Conservation (phyloP, 2,329 filamentous ascomycete species). For the Colletotrichum limetticola region DNA sequence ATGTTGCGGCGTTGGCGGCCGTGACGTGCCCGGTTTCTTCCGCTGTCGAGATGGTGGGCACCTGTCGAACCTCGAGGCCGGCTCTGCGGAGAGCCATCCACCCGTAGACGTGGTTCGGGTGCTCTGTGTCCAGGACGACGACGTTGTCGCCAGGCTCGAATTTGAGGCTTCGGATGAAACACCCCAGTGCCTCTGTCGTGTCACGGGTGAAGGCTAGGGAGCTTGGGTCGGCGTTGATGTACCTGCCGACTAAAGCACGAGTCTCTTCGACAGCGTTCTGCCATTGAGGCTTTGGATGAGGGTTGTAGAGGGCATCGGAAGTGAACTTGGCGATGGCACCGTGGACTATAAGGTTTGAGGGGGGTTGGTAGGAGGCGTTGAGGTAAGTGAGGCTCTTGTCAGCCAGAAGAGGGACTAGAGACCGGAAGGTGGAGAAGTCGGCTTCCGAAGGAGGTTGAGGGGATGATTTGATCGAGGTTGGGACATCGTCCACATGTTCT, state of each 20-base stretch:
- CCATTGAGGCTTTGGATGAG: constrained; percentile 38
- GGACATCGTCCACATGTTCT: too few relatives aligned
- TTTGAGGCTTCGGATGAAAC: constrained; percentile 40
- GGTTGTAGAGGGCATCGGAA: constrained; percentile 39
- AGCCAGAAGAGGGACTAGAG: too few relatives aligned
- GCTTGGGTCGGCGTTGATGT: constrained; percentile 40
- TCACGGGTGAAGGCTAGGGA: constrained; percentile 45
- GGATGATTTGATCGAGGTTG: too few relatives aligned
- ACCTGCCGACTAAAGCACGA: constrained; percentile 38
- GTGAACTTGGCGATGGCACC: constrained; percentile 42
- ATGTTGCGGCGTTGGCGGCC: constrained; percentile 38
- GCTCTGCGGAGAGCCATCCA: constrained; percentile 41
- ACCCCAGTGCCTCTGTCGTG: constrained; percentile 45
- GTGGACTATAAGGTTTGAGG: constrained; percentile 45
- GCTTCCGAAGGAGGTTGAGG: too few relatives aligned
- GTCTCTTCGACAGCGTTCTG: constrained; percentile 1
- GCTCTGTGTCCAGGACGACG: constrained; percentile 45
- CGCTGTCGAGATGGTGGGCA: constrained; percentile 23
- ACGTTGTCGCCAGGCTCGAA: constrained; percentile 45
- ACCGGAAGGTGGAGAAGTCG: too few relatives aligned
- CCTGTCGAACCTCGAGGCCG: constrained; percentile 43
- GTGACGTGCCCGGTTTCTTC: constrained; percentile 28
- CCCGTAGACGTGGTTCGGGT: constrained; percentile 45
- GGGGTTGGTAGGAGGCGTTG: constrained; percentile 44
- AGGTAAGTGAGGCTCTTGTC: constrained; percentile 31